A percentile compares a stretch with the other conserved stretches of the same genome.
Conservation (phyloP, 345 rosid genomes). For the Lepidium africanum region DNA sequence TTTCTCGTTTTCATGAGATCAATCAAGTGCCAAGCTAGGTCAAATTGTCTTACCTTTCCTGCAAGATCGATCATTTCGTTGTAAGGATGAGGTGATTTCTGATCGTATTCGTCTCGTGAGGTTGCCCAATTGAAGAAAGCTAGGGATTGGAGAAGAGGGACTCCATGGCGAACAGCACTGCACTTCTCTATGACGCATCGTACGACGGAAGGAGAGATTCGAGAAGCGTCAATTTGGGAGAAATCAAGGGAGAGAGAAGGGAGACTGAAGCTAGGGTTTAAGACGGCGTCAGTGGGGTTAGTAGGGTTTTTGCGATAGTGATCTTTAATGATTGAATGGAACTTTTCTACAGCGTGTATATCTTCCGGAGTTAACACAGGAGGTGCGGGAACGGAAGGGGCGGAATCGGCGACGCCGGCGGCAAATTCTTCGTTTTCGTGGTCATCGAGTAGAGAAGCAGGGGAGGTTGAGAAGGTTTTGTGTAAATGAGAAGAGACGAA, state of each 20-base stretch:
- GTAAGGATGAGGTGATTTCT: conserved; percentile 49
- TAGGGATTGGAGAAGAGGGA: conserved; percentile 61
- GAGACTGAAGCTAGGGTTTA: conserved; percentile 40
- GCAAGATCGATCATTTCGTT: conserved; percentile 78
- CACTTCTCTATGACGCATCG: conserved; percentile 59
- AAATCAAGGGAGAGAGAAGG: conserved; percentile 59
- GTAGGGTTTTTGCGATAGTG: conserved; percentile 78
- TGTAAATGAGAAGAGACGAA: conserved; percentile 7
- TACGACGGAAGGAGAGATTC: conserved; percentile 43
- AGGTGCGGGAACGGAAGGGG: background rate
- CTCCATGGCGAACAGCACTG: conserved; percentile 64
- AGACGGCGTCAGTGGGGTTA: conserved; percentile 27
- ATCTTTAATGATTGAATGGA: conserved; percentile 61
- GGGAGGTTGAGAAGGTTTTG: conserved; percentile 17
- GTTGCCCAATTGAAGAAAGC: conserved; percentile 89
- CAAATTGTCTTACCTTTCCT: conserved; percentile 75
- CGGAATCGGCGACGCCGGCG: background rate
- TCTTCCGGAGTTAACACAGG: conserved; percentile 43
- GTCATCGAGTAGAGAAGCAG: conserved; percentile 7
- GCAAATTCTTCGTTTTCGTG: conserved; percentile 21
- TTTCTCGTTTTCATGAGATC: conserved; percentile 61
- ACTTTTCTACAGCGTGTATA: conserved; percentile 37
- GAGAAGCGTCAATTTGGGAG: conserved; percentile 34
- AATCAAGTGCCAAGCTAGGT: conserved; percentile 67
- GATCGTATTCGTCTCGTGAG: conserved; percentile 28